Conservation (phyloP, 257 asterid species). For the Mentha longifolia region DNA sequence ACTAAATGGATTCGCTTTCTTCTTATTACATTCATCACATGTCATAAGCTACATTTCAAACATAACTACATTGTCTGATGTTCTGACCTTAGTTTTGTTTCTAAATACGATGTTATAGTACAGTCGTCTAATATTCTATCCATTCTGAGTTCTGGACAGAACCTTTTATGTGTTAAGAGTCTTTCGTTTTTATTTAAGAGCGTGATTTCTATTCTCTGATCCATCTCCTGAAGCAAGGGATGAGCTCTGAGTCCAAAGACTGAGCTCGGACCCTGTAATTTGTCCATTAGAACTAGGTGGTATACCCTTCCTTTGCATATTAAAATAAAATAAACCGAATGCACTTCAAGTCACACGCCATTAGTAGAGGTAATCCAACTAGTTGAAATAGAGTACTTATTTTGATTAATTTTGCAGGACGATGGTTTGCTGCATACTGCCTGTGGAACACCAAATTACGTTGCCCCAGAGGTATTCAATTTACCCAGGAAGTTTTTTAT, state of each 20-base stretch:
- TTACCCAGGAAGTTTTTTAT: background rate
- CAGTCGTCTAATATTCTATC: too few relatives aligned
- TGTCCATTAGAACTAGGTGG: background rate
- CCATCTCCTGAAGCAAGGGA: background rate
- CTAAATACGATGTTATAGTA: too few relatives aligned
- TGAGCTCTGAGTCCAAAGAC: conserved; percentile 11
- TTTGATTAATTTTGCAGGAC: conserved; percentile 57
- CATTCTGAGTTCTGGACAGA: background rate
- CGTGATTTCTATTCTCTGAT: background rate
- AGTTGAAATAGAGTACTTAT: conserved; percentile 7
- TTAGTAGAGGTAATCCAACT: background rate
- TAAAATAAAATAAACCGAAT: background rate
- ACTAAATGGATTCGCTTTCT: background rate
- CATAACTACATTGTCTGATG: background rate
- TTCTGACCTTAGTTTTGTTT: background rate
- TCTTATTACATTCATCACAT: background rate
- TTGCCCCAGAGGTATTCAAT: conserved; percentile 87
- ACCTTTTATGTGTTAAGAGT: background rate
- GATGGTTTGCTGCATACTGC: conserved; percentile 96
- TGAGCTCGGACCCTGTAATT: conserved; percentile 7
- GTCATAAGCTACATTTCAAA: background rate
- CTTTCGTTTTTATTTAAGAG: background rate
- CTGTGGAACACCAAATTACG: conserved; percentile 97
- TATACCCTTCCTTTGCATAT: background rate
- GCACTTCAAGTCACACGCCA: background rate